These are phyloP conservation scores for Clitopilus passeckerianus DNA, from an alignment of 768 basidiomycete genomes.

Conservation along the genomic window DNA sequence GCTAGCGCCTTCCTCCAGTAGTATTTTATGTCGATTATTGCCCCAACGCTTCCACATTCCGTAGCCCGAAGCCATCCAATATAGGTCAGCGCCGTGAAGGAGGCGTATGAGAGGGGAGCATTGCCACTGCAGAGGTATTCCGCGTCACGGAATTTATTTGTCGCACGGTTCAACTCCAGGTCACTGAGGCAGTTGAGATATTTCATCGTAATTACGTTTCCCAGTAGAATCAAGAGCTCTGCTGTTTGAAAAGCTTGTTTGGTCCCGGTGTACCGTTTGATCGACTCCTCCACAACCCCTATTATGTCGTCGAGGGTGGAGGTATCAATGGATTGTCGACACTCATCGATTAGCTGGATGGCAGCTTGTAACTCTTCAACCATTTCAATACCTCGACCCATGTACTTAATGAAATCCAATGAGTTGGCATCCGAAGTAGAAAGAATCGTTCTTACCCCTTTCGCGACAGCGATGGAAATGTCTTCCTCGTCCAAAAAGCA, in stretches of 20 bases:
- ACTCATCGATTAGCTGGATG: not conserved
- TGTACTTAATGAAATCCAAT: not conserved
- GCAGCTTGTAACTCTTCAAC: not conserved
- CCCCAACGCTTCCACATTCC: not conserved
- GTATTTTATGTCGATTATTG: not conserved
- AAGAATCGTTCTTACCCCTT: not conserved
- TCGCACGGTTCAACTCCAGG: not conserved
- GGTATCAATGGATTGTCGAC: not conserved
- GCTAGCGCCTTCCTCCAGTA: not conserved
- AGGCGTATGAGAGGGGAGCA: not conserved
- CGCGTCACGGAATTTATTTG: not conserved
- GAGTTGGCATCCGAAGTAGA: not conserved
- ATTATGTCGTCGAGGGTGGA: not conserved
- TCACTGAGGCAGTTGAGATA: not conserved
- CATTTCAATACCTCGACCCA: not conserved
- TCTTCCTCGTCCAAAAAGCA: not conserved
- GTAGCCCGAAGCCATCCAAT: not conserved
- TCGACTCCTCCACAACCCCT: not conserved
- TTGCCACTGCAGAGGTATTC: not conserved
- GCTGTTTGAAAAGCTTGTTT: not conserved
- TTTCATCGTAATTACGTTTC: not conserved
- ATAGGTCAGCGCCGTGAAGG: not conserved
- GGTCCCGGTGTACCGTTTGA: not conserved
- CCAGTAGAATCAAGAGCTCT: not conserved
- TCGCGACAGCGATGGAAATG: not conserved